Evolutionary conservation across 208 protist genomes (phyloP), one percentile per base, ranked within the genome.

Genomic region (Angomonas ambiguus): DNA sequence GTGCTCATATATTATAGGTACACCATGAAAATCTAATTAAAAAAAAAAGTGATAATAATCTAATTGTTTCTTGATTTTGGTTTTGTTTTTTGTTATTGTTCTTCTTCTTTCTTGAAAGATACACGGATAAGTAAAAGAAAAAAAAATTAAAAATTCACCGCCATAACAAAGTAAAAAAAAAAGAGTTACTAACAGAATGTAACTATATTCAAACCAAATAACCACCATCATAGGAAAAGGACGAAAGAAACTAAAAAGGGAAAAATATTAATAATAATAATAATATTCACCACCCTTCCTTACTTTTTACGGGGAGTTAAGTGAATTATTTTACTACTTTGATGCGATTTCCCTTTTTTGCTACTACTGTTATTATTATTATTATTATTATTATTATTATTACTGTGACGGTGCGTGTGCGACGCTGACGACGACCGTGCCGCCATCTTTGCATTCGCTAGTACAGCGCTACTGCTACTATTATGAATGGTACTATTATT

Each of bases 131-230:
- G 24, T 30, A 18, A 20, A 30, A 25, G 49, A 30, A 55, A 55
- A 20, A 4, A 65, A 66, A 33, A 18, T 28, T 58, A 59, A 55
- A 67, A 59, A 28, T 48, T 11, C 18, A 20, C 18, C 41, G 18
- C 13, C 18, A 48, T 18, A 48, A 20, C 18, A 65, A 66, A 33
- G 20, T 28, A 66, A 59, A 55, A 67, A 59, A 28, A 45, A 72
- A 67, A 49, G 5, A 60, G 0, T 60, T 3, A 62, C 18, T 48
- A 67, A 57, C 18, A 1, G 27, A 55, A 30, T 20, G 24, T 41
- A 41, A 41, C 13, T 13, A 18, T 18, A 55, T 28, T 6, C 8
- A 55, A 55, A 55, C 11, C 18, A 18, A 18, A 55, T 30, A 55
- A 55, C 11, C 11, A 48, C 41, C 13, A 48, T 20, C 11, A 18